Evolutionary conservation across 2,329 filamentous ascomycete genomes (phyloP).

Genomic region (Fusarium illudens): DNA sequence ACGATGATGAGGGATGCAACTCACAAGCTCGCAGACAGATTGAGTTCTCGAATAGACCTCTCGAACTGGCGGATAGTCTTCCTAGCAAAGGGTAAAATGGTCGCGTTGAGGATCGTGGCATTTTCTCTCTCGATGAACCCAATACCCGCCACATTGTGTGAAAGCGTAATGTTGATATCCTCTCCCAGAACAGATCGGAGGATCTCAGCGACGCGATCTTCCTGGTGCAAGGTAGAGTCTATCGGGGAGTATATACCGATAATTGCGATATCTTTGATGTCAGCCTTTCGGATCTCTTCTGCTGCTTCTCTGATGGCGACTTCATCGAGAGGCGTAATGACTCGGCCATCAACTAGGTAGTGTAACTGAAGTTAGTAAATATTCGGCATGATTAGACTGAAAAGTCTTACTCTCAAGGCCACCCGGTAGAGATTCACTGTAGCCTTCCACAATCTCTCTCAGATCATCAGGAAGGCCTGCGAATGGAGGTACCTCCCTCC

Average conservation of each 20-base stretch:
- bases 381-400: conserved; percentile 27
- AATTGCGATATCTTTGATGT: conserved; percentile 2
- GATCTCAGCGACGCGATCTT: not conserved
- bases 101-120: conserved; percentile 69
- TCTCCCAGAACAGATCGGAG: not conserved
- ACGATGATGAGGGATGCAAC: not conserved
- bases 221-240: not conserved
- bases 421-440: conserved; percentile 50
- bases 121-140: conserved; percentile 69
- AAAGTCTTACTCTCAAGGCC: conserved; percentile 47
- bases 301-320: not conserved
- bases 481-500: conserved; percentile 52
- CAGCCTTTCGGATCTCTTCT: not conserved
- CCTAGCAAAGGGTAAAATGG: conserved; percentile 64
- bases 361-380: not conserved
- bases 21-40: conserved; percentile 27
- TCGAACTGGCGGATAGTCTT: conserved; percentile 64
- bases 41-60: conserved; percentile 57
- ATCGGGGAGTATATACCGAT: conserved; percentile 9
- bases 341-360: conserved; percentile 7
- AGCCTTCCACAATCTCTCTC: conserved; percentile 49
- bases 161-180: not conserved
- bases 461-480: conserved; percentile 53
- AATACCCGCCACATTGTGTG: conserved; percentile 40
- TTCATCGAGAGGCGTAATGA: not conserved